A percentile compares a stretch with the other conserved stretches of the same genome.
These are phyloP conservation scores for Fusarium staphyleae DNA, from an alignment of 2,329 filamentous ascomycete genomes.

Conservation along the genomic window DNA sequence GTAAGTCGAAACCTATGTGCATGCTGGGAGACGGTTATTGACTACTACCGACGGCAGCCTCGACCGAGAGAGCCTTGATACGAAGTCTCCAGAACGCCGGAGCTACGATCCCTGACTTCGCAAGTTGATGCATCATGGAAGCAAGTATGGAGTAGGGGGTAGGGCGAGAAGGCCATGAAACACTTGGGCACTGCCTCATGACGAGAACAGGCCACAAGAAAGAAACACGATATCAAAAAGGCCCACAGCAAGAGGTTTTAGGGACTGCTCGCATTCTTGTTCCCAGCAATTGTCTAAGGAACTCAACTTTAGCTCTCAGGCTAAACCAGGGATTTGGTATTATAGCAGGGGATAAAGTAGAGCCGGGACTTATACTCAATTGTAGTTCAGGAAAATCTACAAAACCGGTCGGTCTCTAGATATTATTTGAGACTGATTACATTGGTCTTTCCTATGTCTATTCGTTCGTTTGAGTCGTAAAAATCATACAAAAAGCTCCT, in stretches of 20 bases:
- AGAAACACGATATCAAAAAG: not conserved
- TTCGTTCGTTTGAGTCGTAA: constrained; percentile 2
- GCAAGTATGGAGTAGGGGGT: not conserved
- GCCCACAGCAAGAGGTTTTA: not conserved
- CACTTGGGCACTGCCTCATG: too few relatives aligned
- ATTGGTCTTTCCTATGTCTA: too few relatives aligned
- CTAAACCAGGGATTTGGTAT: not conserved
- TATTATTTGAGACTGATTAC: too few relatives aligned
- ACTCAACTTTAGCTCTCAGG: not conserved
- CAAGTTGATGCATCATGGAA: not conserved
- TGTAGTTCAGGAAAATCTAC: not conserved
- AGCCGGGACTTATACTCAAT: not conserved
- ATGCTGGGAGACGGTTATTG: accelerated
- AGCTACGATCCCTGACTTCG: not conserved
- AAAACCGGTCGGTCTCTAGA: not conserved
- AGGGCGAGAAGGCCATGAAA: not conserved
- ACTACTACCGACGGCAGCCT: not conserved
- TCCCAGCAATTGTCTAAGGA: not conserved
- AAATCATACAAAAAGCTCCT: constrained; percentile 24
- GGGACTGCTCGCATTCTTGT: not conserved
- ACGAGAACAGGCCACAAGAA: not conserved
- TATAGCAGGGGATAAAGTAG: not conserved
- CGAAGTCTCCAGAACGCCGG: constrained; percentile 6
- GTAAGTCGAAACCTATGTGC: constrained; percentile 4
- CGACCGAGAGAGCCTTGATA: constrained; percentile 9